Percentiles rank a stretch among this genome's conserved stretches.
Conservation (phyloP, 2,329 filamentous ascomycete species). For the Cryoendolithus antarcticus region DNA sequence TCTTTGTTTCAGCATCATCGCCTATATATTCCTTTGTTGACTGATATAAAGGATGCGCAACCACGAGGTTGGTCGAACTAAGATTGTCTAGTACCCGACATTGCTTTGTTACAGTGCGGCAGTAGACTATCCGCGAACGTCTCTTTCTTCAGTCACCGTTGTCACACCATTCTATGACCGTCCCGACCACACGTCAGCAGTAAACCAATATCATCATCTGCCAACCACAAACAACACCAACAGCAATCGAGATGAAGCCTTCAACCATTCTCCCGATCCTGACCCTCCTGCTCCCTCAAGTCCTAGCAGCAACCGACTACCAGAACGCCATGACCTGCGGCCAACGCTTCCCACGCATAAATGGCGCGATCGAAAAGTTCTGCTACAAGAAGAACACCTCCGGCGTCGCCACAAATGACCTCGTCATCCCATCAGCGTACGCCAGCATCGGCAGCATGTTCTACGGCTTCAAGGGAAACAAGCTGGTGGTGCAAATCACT, state of each 20-base stretch:
- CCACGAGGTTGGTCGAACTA: too few relatives aligned
- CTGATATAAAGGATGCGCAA: too few relatives aligned
- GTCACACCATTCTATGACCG: too few relatives aligned
- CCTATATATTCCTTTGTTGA: too few relatives aligned
- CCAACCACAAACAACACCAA: background rate
- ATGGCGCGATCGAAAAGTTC: slow-evolving; percentile 12
- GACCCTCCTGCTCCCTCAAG: slow-evolving; percentile 2
- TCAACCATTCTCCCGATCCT: slow-evolving; percentile 1
- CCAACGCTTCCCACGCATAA: slow-evolving; percentile 10
- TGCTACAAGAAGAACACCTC: slow-evolving; percentile 8
- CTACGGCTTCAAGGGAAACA: slow-evolving; percentile 6
- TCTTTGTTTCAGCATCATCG: too few relatives aligned
- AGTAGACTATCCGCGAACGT: too few relatives aligned
- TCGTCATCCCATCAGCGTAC: slow-evolving; percentile 10
- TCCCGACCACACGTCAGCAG: too few relatives aligned
- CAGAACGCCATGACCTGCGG: slow-evolving; percentile 12
- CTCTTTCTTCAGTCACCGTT: too few relatives aligned
- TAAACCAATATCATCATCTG: too few relatives aligned
- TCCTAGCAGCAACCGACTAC: slow-evolving; percentile 9
- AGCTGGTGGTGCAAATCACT: slow-evolving; percentile 3
- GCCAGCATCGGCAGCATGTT: slow-evolving; percentile 7
- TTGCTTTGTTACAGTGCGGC: too few relatives aligned
- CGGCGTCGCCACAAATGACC: slow-evolving; percentile 6
- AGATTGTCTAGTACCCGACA: too few relatives aligned
- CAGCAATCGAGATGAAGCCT: slow-evolving; percentile 3